These are phyloP conservation scores for Paramecium tetraurelia DNA, from an alignment of 73 alveolate species.

Conservation along the genomic window DNA sequence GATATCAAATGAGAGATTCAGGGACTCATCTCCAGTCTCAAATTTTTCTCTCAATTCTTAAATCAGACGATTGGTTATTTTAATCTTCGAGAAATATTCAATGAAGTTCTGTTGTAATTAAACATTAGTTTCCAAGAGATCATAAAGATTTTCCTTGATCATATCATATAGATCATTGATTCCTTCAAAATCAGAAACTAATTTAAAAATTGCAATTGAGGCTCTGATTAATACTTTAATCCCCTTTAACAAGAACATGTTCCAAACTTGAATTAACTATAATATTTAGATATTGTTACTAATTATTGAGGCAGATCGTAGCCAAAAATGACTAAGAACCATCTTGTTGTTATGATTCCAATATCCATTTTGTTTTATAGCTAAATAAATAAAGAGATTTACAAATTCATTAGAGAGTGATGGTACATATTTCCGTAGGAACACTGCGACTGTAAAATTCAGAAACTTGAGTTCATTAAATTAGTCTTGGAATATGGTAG, in stretches of 20 bases:
- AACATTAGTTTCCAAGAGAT: background rate
- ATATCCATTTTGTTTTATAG: background rate
- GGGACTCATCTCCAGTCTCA: background rate
- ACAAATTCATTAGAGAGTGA: background rate
- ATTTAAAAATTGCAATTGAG: background rate
- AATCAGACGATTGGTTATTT: background rate
- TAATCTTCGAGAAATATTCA: background rate
- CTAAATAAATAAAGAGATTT: background rate
- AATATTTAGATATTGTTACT: background rate
- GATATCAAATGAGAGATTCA: background rate
- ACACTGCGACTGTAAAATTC: background rate
- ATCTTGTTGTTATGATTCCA: slow-evolving; percentile 28
- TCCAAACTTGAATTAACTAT: background rate
- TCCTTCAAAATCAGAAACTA: background rate
- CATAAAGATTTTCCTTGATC: background rate
- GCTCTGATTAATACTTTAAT: background rate
- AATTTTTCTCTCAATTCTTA: background rate
- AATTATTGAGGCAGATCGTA: background rate
- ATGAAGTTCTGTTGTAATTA: background rate
- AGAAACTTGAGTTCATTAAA: background rate
- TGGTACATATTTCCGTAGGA: background rate
- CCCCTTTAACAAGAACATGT: background rate
- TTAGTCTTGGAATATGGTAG: background rate
- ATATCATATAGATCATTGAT: slow-evolving; percentile 2
- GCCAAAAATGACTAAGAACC: slow-evolving; percentile 3